A percentile compares a stretch with the other conserved stretches of the same genome.
Conservation (phyloP, 495 filamentous ascomycete genomes). For the Paragyromitra xinjiangensis region DNA sequence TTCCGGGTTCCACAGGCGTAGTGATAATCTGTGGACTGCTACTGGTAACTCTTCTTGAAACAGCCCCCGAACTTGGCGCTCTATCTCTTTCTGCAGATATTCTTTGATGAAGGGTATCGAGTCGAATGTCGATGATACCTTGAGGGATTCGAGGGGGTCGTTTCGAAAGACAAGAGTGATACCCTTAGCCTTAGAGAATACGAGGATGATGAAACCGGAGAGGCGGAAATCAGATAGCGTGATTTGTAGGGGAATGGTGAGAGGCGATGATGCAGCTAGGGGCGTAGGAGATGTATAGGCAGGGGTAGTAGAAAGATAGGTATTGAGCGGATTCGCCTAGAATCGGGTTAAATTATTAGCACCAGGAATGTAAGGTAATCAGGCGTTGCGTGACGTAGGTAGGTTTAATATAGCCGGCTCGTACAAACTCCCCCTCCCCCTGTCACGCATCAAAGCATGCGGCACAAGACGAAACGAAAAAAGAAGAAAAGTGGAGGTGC, state of each 20-base stretch:
- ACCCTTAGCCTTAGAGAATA: constrained; percentile 96
- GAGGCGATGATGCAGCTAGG: constrained; percentile 87
- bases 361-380: constrained; percentile 15
- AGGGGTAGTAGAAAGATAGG: constrained; percentile 88
- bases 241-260: constrained; percentile 96
- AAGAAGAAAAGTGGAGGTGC: constrained; percentile 14
- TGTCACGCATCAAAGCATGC: constrained; percentile 40
- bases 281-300: constrained; percentile 91
- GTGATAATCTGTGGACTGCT: constrained; percentile 91
- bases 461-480: neutral
- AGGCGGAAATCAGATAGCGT: constrained; percentile 95
- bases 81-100: constrained; percentile 95
- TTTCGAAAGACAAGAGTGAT: constrained; percentile 96
- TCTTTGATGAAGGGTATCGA: constrained; percentile 98
- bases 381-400: constrained; percentile 28
- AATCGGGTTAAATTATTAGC: constrained; percentile 29
- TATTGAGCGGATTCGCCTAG: constrained; percentile 93
- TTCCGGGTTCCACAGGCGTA: constrained; percentile 89
- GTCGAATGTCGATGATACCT: constrained; percentile 98
- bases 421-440: constrained; percentile 7
- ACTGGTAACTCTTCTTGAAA: constrained; percentile 98
- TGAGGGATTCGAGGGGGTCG: constrained; percentile 95
- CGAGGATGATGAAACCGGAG: constrained; percentile 96
- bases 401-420: constrained; percentile 38
- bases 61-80: constrained; percentile 86